These are phyloP conservation scores for Cladosporium sp. DNA, from an alignment of 2,329 filamentous ascomycete genomes.

Conservation along the genomic window DNA sequence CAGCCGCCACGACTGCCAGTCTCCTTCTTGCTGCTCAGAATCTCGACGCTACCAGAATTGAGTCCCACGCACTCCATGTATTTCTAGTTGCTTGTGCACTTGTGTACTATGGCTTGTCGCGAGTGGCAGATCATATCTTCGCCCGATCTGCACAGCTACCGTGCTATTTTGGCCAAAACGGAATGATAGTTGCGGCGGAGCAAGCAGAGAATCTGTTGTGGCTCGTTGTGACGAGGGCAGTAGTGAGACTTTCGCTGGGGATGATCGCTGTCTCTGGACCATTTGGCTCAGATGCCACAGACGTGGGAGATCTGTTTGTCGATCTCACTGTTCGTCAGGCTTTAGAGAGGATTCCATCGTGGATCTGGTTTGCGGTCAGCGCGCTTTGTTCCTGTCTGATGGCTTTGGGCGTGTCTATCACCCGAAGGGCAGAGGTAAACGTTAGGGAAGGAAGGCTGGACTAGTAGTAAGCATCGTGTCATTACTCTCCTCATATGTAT, in stretches of 20 bases:
- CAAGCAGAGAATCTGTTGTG: background rate
- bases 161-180: background rate
- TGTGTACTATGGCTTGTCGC: background rate
- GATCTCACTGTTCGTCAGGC: background rate
- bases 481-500: too few relatives aligned
- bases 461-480: background rate
- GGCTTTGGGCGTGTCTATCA: background rate
- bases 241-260: background rate
- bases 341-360: background rate
- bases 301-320: background rate
- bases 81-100: background rate
- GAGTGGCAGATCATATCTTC: background rate
- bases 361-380: background rate
- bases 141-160: background rate
- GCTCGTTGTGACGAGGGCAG: background rate
- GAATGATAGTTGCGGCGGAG: background rate
- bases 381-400: background rate
- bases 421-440: background rate
- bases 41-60: background rate
- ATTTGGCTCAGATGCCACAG: background rate
- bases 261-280: background rate
- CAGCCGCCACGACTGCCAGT: background rate
- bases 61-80: background rate
- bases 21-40: background rate
- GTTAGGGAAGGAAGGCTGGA: background rate